These are phyloP conservation scores for Berberis vulgaris DNA, from an alignment of 164 flowering plant species.

Conservation along the genomic window DNA sequence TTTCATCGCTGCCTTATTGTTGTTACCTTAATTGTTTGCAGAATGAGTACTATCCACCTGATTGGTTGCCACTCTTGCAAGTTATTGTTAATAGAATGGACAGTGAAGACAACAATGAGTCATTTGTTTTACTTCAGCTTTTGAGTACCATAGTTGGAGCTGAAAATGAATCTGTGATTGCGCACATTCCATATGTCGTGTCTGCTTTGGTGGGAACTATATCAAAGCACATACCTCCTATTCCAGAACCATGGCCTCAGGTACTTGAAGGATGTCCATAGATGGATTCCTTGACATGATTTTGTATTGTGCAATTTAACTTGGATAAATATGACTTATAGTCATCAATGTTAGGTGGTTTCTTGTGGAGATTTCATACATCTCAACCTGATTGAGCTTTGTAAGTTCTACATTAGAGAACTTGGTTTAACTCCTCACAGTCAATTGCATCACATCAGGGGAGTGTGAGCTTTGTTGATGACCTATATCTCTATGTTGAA, in stretches of 20 bases:
- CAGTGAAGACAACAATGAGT: conserved; percentile 42
- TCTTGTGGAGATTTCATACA: too few relatives aligned
- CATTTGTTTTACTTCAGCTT: conserved; percentile 46
- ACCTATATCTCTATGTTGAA: too few relatives aligned
- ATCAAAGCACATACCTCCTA: conserved; percentile 40
- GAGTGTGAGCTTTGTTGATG: too few relatives aligned
- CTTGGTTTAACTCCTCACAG: too few relatives aligned
- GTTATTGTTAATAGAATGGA: conserved; percentile 37
- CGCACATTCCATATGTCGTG: conserved; percentile 48
- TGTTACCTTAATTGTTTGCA: conserved; percentile 14
- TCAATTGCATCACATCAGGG: too few relatives aligned
- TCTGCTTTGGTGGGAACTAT: conserved; percentile 30
- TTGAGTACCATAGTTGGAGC: conserved; percentile 51
- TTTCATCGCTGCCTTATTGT: conserved; percentile 4
- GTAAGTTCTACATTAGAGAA: too few relatives aligned
- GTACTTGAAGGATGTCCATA: conserved; percentile 28
- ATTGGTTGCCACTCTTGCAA: conserved; percentile 73
- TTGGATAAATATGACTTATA: not conserved
- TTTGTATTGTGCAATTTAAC: not conserved
- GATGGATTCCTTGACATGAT: not conserved
- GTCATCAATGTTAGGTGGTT: not conserved
- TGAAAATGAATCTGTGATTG: conserved; percentile 44
- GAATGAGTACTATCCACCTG: conserved; percentile 77
- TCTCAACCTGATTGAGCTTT: too few relatives aligned
- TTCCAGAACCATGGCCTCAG: conserved; percentile 64